Conservation (phyloP, 768 basidiomycete species). For the Suillus tomentosus region DNA sequence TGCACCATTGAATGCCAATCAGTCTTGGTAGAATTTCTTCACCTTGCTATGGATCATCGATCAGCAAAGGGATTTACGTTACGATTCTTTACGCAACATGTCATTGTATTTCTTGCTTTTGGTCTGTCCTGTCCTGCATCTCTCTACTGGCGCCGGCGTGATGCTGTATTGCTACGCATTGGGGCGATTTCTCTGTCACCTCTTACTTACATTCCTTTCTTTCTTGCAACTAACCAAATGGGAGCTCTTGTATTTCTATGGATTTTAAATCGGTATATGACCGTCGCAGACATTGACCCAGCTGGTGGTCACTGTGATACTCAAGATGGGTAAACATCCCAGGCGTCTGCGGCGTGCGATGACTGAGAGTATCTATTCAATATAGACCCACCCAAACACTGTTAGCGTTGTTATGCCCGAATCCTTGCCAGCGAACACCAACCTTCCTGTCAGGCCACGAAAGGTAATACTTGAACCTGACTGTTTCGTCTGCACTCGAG, state of each 20-base stretch:
- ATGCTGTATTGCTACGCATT: not conserved
- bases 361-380: not conserved
- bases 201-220: not conserved
- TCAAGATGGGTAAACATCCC: no score
- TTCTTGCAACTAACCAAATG: not conserved
- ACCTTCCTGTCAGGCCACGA: no score
- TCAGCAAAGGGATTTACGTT: not conserved
- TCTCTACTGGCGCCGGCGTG: not conserved
- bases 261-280: not conserved
- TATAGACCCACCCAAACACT: no score
- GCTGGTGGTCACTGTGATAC: no score
- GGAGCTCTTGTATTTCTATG: not conserved
- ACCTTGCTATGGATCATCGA: not conserved
- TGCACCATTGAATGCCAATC: conserved; percentile 29
- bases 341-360: not conserved
- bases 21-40: conserved; percentile 4
- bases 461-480: no score
- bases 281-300: no score
- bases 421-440: no score
- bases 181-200: not conserved
- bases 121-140: not conserved
- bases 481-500: not conserved
- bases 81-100: not conserved
- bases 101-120: not conserved
- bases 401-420: no score